Evolutionary conservation across 352 stramenopile genomes (phyloP), one percentile per base, ranked within the genome.

Genomic region (Globisporangium spinosum): DNA sequence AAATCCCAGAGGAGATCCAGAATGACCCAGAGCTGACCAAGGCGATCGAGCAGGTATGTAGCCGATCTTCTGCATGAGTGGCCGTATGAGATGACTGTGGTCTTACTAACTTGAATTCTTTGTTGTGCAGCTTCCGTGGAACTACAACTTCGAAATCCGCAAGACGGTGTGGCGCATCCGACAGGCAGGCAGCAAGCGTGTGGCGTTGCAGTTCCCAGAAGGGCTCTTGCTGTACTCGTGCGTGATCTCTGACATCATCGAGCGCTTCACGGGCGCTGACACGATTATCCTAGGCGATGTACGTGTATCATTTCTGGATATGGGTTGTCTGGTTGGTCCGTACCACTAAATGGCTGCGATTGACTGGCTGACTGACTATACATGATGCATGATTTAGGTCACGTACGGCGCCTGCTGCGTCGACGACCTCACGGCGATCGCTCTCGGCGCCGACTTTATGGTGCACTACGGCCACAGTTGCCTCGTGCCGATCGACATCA

Each of bases 401-500:
- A 99, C 98, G 2, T 99, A 99, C 62, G 98, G 98, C 29, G 98
- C 98, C n/a, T 99, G 98, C 73, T 99, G 98, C 70, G 95, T 99
- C 23, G 98, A 99, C 71, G 98, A 99, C 71, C 85, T 99, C 59
- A 98, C 92, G 20, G 97, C 98, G 10, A 87, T 97, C 34, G 93
- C 95, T 0, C 79, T 99, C 2, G 97, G 95, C 1, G 97, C 93
- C 17, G 93, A 99, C 74, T 95, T 99, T 25, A 91, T 99, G 76
- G 91, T 99, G n/a, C 98, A 99, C 76, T 99, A 99, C 72, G 98
- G 98, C 45, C 98, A 99, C 77, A 98, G 90, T 45, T 99, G 98
- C 76, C 83, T 99, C 20, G 97, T 99, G 25, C 98, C 98, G 0
- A 96, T 99, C 58, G 94, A 98, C 55, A 81, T 97, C 40, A 99